Evolutionary conservation across 495 filamentous ascomycete genomes (phyloP).

Genomic region (Podospora sp.): DNA sequence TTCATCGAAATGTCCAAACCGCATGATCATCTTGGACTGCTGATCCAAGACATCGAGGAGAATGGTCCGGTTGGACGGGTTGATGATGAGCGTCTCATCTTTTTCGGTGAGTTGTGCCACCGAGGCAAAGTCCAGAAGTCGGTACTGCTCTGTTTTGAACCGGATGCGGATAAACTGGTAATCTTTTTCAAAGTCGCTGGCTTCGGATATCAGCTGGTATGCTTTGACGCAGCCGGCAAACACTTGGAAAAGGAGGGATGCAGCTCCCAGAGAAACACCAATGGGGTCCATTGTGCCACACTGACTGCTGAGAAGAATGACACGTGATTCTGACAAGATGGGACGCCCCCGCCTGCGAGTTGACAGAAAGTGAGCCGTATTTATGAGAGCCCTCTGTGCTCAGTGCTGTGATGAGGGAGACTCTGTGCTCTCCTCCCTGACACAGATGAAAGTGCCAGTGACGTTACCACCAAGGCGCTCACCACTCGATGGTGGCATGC

Average conservation of each 20-base stretch:
- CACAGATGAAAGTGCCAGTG: no score
- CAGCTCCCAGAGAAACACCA: conserved; percentile 2
- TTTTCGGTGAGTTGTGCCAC: neutral
- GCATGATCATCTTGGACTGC: conserved; percentile 5
- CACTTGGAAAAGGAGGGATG: conserved; percentile 9
- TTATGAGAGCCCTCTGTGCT: no score
- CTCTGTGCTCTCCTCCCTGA: no score
- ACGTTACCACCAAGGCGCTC: no score
- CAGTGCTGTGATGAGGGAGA: no score
- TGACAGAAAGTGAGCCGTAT: no score
- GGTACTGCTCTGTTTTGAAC: conserved; percentile 11
- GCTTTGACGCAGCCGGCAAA: conserved; percentile 13
- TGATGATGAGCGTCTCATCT: conserved; percentile 9
- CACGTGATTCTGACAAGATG: no score
- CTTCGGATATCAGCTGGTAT: conserved; percentile 7
- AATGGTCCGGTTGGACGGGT: neutral
- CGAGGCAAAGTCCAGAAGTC: conserved; percentile 4
- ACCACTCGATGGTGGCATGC: no score
- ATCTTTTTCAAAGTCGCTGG: conserved; percentile 1
- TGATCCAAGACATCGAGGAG: conserved; percentile 1
- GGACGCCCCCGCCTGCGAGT: no score
- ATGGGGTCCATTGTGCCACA: conserved; percentile 1
- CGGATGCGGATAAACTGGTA: conserved; percentile 6
- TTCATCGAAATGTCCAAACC: neutral
- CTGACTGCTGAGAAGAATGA: no score